Percentiles rank a stretch among this genome's conserved stretches.
phyloP scores from a whole-genome alignment of 768 basidiomycete species.

The Suillus variegatus region DNA sequence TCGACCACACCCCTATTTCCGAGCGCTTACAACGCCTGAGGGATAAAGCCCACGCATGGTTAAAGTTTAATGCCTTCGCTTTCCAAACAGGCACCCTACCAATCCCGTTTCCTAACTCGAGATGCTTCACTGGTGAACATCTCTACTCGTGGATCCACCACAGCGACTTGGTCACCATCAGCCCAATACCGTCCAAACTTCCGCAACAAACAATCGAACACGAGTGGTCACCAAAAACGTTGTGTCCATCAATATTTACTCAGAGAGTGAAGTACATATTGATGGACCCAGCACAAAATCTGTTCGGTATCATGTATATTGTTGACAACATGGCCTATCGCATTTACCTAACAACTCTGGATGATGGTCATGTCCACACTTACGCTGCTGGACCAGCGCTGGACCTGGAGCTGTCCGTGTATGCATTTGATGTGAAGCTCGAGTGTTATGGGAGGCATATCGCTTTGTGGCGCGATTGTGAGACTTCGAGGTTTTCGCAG shows the following conservation, averaged over 20 bases:
- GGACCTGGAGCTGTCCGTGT: background rate
- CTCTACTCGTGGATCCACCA: background rate
- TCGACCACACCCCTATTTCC: background rate
- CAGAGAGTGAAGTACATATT: background rate
- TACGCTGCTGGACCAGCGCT: background rate
- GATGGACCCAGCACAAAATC: background rate
- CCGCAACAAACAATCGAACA: background rate
- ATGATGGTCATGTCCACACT: background rate
- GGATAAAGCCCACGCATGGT: background rate
- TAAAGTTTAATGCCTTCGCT: background rate
- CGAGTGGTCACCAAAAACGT: background rate
- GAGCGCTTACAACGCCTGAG: background rate
- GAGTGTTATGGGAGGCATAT: background rate
- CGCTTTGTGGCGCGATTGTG: background rate
- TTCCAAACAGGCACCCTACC: background rate
- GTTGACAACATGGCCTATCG: background rate
- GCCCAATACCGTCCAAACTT: background rate
- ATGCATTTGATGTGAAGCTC: background rate
- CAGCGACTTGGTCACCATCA: background rate
- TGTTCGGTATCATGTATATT: background rate
- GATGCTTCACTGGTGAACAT: background rate
- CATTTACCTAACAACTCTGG: background rate
- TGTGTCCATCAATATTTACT: background rate
- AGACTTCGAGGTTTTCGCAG: background rate
- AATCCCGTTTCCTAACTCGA: too few relatives aligned